Base-by-base conservation (phyloP, 768 basidiomycete species). In the Gloeophyllum trabeum region DNA sequence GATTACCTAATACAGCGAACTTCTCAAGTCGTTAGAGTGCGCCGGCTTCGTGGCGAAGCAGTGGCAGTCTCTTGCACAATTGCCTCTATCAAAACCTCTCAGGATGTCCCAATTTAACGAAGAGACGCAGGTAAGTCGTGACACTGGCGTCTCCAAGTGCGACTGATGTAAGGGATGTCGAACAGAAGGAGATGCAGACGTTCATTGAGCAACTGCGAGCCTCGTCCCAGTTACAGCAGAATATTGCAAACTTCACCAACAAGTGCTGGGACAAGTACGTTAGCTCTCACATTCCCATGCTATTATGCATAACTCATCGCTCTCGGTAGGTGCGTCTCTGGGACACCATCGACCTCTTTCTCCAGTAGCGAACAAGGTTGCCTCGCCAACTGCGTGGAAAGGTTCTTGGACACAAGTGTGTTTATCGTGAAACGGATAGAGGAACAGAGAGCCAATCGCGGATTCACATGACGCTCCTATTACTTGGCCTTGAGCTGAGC, bases 261-360 rank as follows among this genome's bases (percentile, higher is more conserved):
- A 78, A 79, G 63, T 92, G 90, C 59, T 93, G 90, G 88, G 85
- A 91, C 67, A 90, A 93, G 89, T 92, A 54, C 58, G 76, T 67
- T 40, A 39, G 6, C 16, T 44, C 28, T 35, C 35, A 24, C 10
- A 28, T 24, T 22, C 35, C 22, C 39, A 39, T 4, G 36, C 28
- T 21, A n/a, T 22, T 41, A 32, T 22, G 14, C 16, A 13, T 39
- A 36, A 22, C 38, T 24, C 34, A 19, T 46, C 25, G 16, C 45
- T 34, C 42, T 24, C 43, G 37, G 45, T 35, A 91, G 89, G 58
- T 94, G 91, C 56, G 70, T 93, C 41, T 81, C 84, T 1, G 73
- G 86, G 36, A 76, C 76, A 14, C 83, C 87, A 10, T 81, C 81
- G 6, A 81, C 76, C 10, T 67, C 76, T 22, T 91, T 94, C 60